phyloP scores from a whole-genome alignment of 768 basidiomycete genomes.

The Lentinula edodes region DNA sequence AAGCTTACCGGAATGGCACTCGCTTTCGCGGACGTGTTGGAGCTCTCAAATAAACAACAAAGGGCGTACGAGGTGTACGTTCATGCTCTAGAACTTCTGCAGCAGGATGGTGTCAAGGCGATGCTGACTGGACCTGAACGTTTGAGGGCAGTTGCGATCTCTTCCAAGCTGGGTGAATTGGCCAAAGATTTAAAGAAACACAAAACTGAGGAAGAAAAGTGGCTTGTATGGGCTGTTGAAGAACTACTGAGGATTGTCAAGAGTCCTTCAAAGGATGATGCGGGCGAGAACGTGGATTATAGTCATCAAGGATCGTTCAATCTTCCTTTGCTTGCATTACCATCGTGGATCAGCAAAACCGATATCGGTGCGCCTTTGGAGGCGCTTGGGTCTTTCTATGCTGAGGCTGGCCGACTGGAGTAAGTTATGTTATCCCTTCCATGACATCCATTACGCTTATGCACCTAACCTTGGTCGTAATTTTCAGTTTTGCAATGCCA shows the following conservation, averaged over 20 bases:
- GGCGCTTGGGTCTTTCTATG: constrained; percentile 59
- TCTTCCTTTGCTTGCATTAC: constrained; percentile 49
- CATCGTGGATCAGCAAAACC: constrained; percentile 51
- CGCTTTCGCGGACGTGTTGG: constrained; percentile 51
- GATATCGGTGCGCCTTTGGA: constrained; percentile 68
- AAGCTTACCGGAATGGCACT: constrained; percentile 67
- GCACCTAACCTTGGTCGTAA: neutral
- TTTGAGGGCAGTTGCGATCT: constrained; percentile 32
- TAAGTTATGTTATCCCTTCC: constrained; percentile 30
- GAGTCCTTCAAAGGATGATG: constrained; percentile 5
- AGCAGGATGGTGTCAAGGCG: constrained; percentile 16
- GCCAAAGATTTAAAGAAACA: constrained; percentile 27
- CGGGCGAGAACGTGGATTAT: neutral
- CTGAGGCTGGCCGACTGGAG: constrained; percentile 50
- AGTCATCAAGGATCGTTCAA: constrained; percentile 16
- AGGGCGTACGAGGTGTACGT: constrained; percentile 33
- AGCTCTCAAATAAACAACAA: constrained; percentile 30
- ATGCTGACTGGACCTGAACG: constrained; percentile 22
- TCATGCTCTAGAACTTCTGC: constrained; percentile 28
- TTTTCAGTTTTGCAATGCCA: constrained; percentile 51
- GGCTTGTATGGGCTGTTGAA: constrained; percentile 38
- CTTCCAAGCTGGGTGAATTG: constrained; percentile 40
- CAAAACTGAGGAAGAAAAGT: constrained; percentile 32
- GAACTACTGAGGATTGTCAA: constrained; percentile 32
- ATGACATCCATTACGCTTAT: neutral